Evolutionary conservation across 495 filamentous ascomycete genomes (phyloP).

Genomic region (Stereocaulon alpinum): DNA sequence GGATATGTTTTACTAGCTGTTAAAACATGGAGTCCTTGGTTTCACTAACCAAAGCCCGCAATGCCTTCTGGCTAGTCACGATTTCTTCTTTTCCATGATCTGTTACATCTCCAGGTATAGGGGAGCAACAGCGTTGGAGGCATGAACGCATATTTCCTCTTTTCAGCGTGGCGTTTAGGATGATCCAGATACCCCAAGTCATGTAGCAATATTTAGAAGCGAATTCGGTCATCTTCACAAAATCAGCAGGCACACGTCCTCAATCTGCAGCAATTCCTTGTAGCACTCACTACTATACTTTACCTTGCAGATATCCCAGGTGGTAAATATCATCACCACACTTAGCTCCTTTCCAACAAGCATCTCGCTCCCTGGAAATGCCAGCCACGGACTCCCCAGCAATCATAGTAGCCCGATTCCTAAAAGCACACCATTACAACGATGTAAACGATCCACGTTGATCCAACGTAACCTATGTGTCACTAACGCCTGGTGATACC

Average conservation of each 20-base stretch:
- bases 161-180: slow-evolving; percentile 6
- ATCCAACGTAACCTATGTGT: neutral
- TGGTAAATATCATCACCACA: too few relatives aligned
- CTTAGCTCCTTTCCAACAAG: too few relatives aligned
- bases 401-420: slow-evolving; percentile 51
- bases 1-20: slow-evolving; percentile 38
- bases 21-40: neutral
- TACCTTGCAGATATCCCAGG: neutral
- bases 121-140: neutral
- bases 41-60: neutral
- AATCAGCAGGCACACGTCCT: neutral
- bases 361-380: slow-evolving; percentile 21
- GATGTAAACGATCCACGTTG: slow-evolving; percentile 29
- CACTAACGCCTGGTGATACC: neutral
- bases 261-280: neutral
- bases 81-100: neutral
- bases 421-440: slow-evolving; percentile 48
- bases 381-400: slow-evolving; percentile 36
- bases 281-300: neutral
- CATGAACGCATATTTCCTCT: neutral
- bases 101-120: neutral
- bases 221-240: neutral
- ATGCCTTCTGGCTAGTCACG: neutral
- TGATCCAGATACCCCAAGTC: slow-evolving; percentile 1
- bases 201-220: neutral